Evolutionary conservation across 225 moss, liverwort and hornwort genomes (phyloP), one percentile per base, ranked within the genome.

Genomic region (Asterella californica): DNA sequence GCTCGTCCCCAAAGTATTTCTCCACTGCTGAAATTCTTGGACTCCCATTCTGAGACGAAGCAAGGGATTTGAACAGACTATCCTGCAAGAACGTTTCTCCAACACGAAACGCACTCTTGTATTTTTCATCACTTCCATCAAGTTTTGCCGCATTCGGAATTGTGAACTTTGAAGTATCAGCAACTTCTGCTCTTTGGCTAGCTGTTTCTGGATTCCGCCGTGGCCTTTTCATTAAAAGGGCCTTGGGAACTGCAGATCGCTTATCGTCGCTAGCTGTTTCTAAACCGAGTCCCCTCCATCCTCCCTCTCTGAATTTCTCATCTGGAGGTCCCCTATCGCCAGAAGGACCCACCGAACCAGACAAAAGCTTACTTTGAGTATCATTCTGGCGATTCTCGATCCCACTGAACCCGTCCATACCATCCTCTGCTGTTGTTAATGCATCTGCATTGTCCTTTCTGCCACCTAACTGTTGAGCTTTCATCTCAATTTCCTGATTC

Each of bases 21-120:
- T 81, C 71, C 6, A 68, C 79, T 64, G 33, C 70, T 42, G 78
- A 46, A 72, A 32, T 67, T 19, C 27, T 82, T 52, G 50, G 71
- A 70, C 32, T 66, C 27, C 48, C 74, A 65, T 54, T 87, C 57
- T 81, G 71, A 65, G 88, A 88, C 80, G 88, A 82, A n/a, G 89
- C 71, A 22, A 83, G 81, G n/a, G 81, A 81, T 59, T 84, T 82
- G 68, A 87, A 82, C 4, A 82, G 82, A 55, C 69, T 37, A 22
- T 67, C 66, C 8, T 82, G 70, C 4, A 79, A 48, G 52, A 71
- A 82, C 9, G 67, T 32, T 36, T 82, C 79, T 49, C 75, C 81
- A 53, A n/a, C 75, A 33, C 2, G 37, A 50, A 68, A 48, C 29
- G 17, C 68, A 79, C 36, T 53, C 27, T n/a, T 34, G 60, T 76